Base-by-base conservation (phyloP, 352 stramenopile species). In the Globisporangium heterothallicum region DNA sequence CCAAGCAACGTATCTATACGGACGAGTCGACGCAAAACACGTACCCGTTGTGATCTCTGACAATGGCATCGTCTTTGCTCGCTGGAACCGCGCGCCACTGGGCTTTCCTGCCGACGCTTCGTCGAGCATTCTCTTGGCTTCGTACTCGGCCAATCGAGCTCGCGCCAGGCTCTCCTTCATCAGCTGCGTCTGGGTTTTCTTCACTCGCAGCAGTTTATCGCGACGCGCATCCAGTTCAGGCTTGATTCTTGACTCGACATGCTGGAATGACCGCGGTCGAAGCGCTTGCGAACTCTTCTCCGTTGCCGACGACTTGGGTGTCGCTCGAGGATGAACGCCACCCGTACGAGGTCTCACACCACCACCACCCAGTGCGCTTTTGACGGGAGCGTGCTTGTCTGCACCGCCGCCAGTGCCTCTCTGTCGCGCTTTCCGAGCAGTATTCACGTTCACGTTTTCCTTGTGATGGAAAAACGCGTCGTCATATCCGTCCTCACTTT, bases 141-240 rank as follows among this genome's bases (percentile, higher is more conserved):
- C 74, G 25, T 88, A 90, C 44, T 87, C 76, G 6, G 67, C 75
- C 6, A 89, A 51, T 3, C 79, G 64, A 18, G 70, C 51, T 7
- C 73, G 68, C 8, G 82, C 75, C 10, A 92, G 49, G 8, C 58
- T 68, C 48, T 93, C 82, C 34, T 82, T 77, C 68, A 90, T 84
- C 24, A 81, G 56, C 42, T 91, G 82, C 24, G 78, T 76, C 50
- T 89, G 79, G 1, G 66, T 91, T 52, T 88, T 93, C 49, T 86
- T 84, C 29, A 91, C 72, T 12, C 82, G 82, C 29, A 88, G 57
- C 3, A 88, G 32, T 29, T 84, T 88, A 8, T 86, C 66, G 4
- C 72, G 72, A 2, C 61, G 58, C 2, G 66, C 64, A 24, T 77
- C 50, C n/a, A 89, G 44, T 13, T 86, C 73, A 3, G 73, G 69